A percentile compares a stretch with the other conserved stretches of the same genome.
Conservation (phyloP, 306 rosid genomes). For the Fragaria nilgerrensis region DNA sequence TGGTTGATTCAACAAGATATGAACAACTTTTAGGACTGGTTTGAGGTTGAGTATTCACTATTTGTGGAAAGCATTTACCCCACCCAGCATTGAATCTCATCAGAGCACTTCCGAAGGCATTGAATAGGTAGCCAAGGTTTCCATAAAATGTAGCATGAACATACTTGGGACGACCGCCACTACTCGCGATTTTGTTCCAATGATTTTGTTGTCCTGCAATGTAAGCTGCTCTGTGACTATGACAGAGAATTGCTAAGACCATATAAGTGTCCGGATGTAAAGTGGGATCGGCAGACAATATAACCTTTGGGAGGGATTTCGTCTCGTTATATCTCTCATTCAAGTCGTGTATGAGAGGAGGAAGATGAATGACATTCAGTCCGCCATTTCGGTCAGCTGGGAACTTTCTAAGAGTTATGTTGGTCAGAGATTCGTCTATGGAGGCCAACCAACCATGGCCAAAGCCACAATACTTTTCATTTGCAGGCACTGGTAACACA, state of each 20-base stretch:
- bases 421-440: not conserved
- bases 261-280: not conserved
- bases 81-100: not conserved
- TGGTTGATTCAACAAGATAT: not conserved
- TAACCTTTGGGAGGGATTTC: not conserved
- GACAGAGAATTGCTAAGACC: not conserved
- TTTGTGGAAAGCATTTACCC: too few species aligned
- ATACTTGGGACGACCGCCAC: not conserved
- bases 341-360: not conserved
- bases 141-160: not conserved
- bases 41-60: not conserved
- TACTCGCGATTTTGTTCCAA: not conserved
- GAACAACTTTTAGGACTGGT: not conserved
- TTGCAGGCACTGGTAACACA: not conserved
- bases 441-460: not conserved
- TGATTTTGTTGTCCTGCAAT: not conserved
- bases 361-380: not conserved
- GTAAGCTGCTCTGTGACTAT: not conserved
- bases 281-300: conserved; percentile 1
- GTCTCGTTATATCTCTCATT: not conserved
- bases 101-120: not conserved
- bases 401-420: not conserved
- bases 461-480: not conserved
- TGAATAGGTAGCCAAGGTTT: not conserved
- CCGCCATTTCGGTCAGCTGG: not conserved